Evolutionary conservation across 257 asterid genomes (phyloP), one percentile per base, ranked within the genome.

Genomic region (Ilex aquifolium): DNA sequence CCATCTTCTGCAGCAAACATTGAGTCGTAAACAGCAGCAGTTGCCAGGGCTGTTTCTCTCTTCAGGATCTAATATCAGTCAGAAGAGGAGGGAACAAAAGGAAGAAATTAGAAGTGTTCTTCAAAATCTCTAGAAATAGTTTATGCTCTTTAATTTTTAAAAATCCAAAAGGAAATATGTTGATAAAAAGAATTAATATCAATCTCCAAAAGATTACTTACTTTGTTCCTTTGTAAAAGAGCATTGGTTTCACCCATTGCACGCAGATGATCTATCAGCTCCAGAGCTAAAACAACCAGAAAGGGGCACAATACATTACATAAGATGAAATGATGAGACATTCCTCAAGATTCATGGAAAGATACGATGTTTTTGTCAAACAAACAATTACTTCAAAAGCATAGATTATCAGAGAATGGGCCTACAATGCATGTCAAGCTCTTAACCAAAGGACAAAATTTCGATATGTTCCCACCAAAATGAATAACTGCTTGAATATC

Each of bases 1-100:
- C 96, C 98, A 80, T 91, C 98, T 64, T 86, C 96, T 7, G 87
- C 92, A 51, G 86, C 97, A 86, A 88, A 91, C 96, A 91, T 91
- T 7, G 95, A 86, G 69, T 86, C 95, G 63, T 91, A 88, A 64
- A 91, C 78, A 71, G 96, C 95, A 70, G 97, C 94, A 31, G 95
- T 85, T 30, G 97, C 97, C 56, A 92, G 77, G 17, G 94, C 99
- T 3, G 97, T 92, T 53, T 89, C 99, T 79, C 95, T 87, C 44
- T 83, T 89, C 80, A 92, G 79, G 64, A 81, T 68, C 99, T 92
- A 76, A 58, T 67, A 68, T 72, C 66, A 61, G 32, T 10, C 61
- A 7, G 6, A 57, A 61, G 27, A 36, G 21, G 61, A 60, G 56
- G 60, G 15, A 30, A 40, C 31, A 8, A 4, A 36, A 14, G 40